Evolutionary conservation across 176 grass and related monocot genomes (phyloP), one percentile per base, ranked within the genome.

Genomic region (Calamus simplicifolius): DNA sequence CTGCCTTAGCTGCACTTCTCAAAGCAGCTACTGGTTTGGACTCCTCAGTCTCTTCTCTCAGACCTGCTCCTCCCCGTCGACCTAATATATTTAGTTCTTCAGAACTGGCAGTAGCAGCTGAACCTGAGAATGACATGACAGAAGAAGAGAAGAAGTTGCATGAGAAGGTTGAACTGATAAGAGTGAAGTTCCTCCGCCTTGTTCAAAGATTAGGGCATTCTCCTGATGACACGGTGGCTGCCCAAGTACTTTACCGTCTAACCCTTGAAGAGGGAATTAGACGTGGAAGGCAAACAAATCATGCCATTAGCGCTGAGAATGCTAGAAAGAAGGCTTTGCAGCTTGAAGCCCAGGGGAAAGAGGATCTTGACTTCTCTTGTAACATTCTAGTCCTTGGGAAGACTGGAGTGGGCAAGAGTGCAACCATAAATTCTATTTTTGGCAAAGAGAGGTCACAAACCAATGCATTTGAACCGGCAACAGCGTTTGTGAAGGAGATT

Each of bases 331-430:
- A 81, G 69, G 92, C 87, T 56, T 77, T 78, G 67, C 77, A 81
- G 60, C 84, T 82, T 50, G 83, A 97, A 29, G 18, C 58, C 19
- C 78, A 88, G 69, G 75, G 87, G 38, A 70, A 73, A 43, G 81
- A 88, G 49, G 66, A 75, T 64, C 30, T 97, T 51, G 76, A 97
- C 54, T 85, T 97, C 64, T 78, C 80, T 28, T 97, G 86, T 57
- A 97, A 83, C 61, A 79, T 97, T 31, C 77, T 97, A 62, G 84
- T 97, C 48, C 61, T 97, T 64, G 92, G 92, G 49, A 97, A 97
- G 71, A 85, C 64, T 16, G 92, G 92, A 5, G 81, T 91, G 19
- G 92, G 92, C 48, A 97, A 97, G 79, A 97, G 92, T 64, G 87
- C 87, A 63, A 88, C 85, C 2, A 80, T 97, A 77, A 97, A 97